Conservation (phyloP, 345 rosid genomes). For the Eucalyptus sp. region DNA sequence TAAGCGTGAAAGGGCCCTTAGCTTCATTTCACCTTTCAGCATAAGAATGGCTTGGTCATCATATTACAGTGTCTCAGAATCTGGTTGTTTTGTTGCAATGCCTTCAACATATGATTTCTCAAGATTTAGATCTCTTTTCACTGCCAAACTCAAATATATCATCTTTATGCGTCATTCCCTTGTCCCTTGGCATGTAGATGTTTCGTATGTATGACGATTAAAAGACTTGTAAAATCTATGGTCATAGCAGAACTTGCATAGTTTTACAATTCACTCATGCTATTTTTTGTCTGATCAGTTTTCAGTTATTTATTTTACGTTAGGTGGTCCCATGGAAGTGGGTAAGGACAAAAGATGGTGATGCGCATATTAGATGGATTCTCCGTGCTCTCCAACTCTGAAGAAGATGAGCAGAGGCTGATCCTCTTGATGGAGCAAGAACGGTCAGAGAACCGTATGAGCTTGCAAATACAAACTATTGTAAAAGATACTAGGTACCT, state of each 20-base stretch:
- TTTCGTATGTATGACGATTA: background rate
- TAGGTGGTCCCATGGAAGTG: background rate
- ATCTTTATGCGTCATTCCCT: background rate
- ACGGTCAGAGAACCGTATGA: background rate
- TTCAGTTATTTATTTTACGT: background rate
- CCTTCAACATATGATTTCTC: background rate
- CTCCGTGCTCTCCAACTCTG: background rate
- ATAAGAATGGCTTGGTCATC: background rate
- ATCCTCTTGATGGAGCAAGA: background rate
- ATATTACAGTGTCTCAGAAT: background rate
- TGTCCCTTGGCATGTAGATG: background rate
- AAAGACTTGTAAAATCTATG: background rate
- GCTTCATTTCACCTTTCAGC: background rate
- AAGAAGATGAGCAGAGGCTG: background rate
- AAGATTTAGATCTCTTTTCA: background rate
- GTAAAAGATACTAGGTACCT: background rate
- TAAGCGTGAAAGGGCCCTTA: background rate
- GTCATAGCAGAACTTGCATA: background rate
- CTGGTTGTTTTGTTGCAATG: background rate
- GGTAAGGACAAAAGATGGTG: background rate
- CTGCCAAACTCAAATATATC: background rate
- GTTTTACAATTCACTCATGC: background rate
- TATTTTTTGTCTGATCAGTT: background rate
- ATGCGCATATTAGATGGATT: background rate
- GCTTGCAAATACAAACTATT: background rate